These are phyloP conservation scores for Nicotiana obtusifolia DNA, from an alignment of 257 asterid species.

Conservation along the genomic window DNA sequence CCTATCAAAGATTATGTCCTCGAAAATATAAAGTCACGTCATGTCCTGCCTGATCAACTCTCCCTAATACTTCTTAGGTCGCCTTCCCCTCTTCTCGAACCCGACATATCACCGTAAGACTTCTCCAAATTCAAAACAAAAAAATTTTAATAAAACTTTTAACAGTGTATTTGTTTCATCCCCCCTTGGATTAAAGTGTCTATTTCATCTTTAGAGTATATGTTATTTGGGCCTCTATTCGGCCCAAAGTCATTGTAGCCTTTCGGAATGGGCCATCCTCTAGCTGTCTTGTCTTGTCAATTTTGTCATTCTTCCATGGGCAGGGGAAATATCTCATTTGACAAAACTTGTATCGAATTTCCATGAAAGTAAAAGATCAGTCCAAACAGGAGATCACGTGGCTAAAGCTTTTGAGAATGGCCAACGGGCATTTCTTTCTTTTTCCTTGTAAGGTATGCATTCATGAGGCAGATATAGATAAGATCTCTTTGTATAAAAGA, in stretches of 20 bases:
- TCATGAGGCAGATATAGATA: not conserved
- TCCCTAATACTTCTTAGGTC: no score
- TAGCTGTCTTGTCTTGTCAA: not conserved
- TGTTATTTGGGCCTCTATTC: not conserved
- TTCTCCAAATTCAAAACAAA: no score
- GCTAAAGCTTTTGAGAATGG: not conserved
- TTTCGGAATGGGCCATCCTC: not conserved
- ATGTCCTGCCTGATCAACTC: no score
- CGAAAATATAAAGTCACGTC: no score
- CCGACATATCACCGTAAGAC: no score
- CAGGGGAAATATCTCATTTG: not conserved
- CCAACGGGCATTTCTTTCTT: not conserved
- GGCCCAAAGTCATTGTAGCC: not conserved
- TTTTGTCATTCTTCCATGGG: no score
- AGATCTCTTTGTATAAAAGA: not conserved
- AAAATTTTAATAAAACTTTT: no score
- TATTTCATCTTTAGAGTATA: not conserved
- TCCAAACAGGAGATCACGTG: not conserved
- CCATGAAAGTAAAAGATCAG: not conserved
- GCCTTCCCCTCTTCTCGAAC: no score
- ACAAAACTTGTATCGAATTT: not conserved
- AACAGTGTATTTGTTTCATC: no score
- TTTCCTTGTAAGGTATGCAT: slow-evolving; percentile 1
- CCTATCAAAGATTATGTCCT: no score
- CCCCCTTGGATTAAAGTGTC: no score